Base-by-base conservation (phyloP, 73 alveolate genomes). In the Breviolum minutum region DNA sequence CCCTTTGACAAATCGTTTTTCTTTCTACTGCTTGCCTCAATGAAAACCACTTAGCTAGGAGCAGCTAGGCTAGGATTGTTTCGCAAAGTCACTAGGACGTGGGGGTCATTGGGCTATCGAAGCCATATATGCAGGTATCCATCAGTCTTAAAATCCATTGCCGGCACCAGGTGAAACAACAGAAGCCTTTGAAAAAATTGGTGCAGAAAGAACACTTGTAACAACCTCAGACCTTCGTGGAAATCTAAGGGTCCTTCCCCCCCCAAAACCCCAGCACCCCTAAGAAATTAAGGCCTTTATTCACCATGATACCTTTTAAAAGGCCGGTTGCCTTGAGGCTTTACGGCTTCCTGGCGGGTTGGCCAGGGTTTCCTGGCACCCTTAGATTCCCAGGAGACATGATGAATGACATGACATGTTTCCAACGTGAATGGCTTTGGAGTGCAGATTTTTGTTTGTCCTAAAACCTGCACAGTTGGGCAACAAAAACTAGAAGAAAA, bases 141-240 rank as follows among this genome's bases (percentile, higher is more conserved):
- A 40, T 40, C 10, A 0, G 81, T 22, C 81, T 17, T 17, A 17
- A 17, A 7, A 17, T n/a, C 81, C 81, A 71, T 1, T 5, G 32
- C 81, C 32, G 40, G 48, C 32, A 19, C 16, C 82, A 92, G 98
- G 98, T 92, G 79, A 80, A 63, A 68, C 98, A 92, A 61, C 98
- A 92, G 79, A 73, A 62, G 84, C 64, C 91, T 13, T 76, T 92
- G 81, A 80, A 92, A 40, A 63, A 92, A 48, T 27, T 62, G 89
- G 98, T 92, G 80, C 98, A 92, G 74, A 92, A 74, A 48, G 81
- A 76, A 68, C 98, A 92, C 79, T 24, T 80, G 98, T 30, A 27
- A 48, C 86, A 27, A 24, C 63, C 63, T 10, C 62, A 27, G 86
- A 40, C 54, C 0, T 40, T 40, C 54, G 77, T 14, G 77, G 17